Evolutionary conservation across 495 filamentous ascomycete genomes (phyloP), one percentile per base, ranked within the genome.

Genomic region (Neurospora sp.): DNA sequence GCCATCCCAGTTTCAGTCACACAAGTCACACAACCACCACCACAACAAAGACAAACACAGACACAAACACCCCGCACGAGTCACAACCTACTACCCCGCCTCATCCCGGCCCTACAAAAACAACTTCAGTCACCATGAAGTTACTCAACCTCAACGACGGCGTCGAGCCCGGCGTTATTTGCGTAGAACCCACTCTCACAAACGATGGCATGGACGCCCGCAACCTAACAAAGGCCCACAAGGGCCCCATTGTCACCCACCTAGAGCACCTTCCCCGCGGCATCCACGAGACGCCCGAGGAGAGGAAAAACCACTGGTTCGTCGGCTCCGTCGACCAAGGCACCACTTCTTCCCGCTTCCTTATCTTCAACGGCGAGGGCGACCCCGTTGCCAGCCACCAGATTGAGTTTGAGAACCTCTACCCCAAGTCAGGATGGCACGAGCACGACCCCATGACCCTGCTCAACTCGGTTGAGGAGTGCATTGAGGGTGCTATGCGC

Each of bases 361-460:
- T 98, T 72, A 94, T 98, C 73, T 97, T 98, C 82, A 89, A 97
- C 81, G 88, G 89, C 73, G 85, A 87, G 27, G 94, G 94, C 73
- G 90, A 89, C 27, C 93, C 93, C 14, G 88, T 94, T 46, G 93
- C 93, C 35, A 92, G 90, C 76, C 94, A 98, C 81, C 95, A 97
- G 81, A 90, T 94, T 54, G 94, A 97, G 80, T 97, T 97, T 81
- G 89, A 89, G 76, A 94, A 97, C 77, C 89, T 92, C 62, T 96
- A 97, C 81, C 93, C 94, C 27, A 86, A 94, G 74, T 91, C 95
- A 77, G 94, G 95, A 79, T 97, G 94, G 94, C 92, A 97, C 80
- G 95, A 98, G 81, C 95, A 98, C 78, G 92, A 97, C 77, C 93
- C 95, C 9, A 82, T 88, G 59, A 93, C 95, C 78, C 84, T 98